Percentiles rank a stretch among this genome's conserved stretches.
phyloP scores from a whole-genome alignment of 1,284 basidiomycete species.

The Ustilago xerochloae region DNA sequence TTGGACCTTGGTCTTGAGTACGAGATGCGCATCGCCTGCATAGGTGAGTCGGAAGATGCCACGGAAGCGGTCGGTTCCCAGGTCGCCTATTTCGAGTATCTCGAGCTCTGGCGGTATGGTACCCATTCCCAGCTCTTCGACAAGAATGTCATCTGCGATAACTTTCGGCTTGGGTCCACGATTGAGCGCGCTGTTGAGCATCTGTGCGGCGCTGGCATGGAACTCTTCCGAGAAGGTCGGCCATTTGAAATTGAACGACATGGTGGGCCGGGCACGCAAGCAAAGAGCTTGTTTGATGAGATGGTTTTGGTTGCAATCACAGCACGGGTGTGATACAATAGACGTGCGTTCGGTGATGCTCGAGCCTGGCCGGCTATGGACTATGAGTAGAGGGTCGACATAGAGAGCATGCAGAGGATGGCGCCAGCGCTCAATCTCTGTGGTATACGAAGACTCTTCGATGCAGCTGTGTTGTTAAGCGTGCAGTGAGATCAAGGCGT shows the following conservation, averaged over 20 bases:
- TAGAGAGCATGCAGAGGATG: slow-evolving; percentile 8
- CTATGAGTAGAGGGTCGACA: slow-evolving; percentile 22
- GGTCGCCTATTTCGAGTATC: slow-evolving; percentile 96
- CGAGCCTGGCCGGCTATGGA: slow-evolving; percentile 4
- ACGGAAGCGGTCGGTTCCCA: slow-evolving; percentile 93
- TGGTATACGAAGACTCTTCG: background rate
- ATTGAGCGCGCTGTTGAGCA: slow-evolving; percentile 69
- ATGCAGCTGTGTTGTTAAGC: background rate
- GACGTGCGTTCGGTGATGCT: background rate
- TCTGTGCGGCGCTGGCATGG: slow-evolving; percentile 70
- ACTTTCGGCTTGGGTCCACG: slow-evolving; percentile 82
- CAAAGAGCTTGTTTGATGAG: background rate
- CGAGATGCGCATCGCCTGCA: slow-evolving; percentile 93
- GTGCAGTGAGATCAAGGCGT: background rate
- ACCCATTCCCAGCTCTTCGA: slow-evolving; percentile 97
- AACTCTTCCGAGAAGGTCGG: slow-evolving; percentile 78
- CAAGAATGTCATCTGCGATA: slow-evolving; percentile 96
- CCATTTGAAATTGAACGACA: slow-evolving; percentile 99
- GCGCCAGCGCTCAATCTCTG: slow-evolving; percentile 32
- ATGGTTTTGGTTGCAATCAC: background rate
- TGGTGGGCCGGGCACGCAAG: no score
- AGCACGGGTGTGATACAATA: background rate
- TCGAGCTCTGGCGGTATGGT: slow-evolving; percentile 97
- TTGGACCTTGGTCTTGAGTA: slow-evolving; percentile 94
- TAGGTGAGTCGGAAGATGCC: slow-evolving; percentile 97